These are phyloP conservation scores for Fusarium burgessii DNA, from an alignment of 2,329 filamentous ascomycete species.

Conservation along the genomic window DNA sequence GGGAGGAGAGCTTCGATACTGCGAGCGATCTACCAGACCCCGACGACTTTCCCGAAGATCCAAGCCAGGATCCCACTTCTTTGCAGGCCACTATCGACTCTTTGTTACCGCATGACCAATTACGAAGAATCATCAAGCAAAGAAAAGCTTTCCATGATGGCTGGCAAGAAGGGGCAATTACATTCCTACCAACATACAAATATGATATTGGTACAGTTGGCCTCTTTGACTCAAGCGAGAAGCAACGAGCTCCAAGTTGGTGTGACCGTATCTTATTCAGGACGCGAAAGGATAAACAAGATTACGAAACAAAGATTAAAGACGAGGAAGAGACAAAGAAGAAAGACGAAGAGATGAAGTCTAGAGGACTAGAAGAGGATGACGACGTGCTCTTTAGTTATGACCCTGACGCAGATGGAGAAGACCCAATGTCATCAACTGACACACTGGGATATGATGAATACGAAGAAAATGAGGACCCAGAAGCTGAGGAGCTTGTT, in stretches of 20 bases:
- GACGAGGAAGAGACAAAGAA: constrained; percentile 76
- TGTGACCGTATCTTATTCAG: constrained; percentile 94
- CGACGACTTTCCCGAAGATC: constrained; percentile 75
- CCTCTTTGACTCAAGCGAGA: constrained; percentile 95
- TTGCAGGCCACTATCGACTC: constrained; percentile 90
- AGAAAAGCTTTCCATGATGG: constrained; percentile 90
- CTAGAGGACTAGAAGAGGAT: constrained; percentile 81
- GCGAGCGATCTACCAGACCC: constrained; percentile 66
- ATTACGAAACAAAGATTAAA: constrained; percentile 71
- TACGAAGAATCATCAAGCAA: constrained; percentile 77
- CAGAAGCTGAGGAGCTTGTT: constrained; percentile 60
- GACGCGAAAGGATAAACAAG: constrained; percentile 76
- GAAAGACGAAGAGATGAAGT: constrained; percentile 87
- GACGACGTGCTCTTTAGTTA: constrained; percentile 92
- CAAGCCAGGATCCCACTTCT: constrained; percentile 82
- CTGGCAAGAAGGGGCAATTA: constrained; percentile 89
- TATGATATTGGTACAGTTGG: constrained; percentile 96
- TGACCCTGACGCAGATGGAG: constrained; percentile 81
- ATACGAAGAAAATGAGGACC: constrained; percentile 62
- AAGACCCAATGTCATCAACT: constrained; percentile 52
- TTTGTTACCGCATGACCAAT: constrained; percentile 89
- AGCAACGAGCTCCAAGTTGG: constrained; percentile 93
- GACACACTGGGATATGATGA: constrained; percentile 69
- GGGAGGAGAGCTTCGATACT: constrained; percentile 56
- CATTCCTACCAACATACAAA: constrained; percentile 95